These are phyloP conservation scores for Apiospora marii DNA, from an alignment of 2,329 filamentous ascomycete genomes.

Conservation along the genomic window DNA sequence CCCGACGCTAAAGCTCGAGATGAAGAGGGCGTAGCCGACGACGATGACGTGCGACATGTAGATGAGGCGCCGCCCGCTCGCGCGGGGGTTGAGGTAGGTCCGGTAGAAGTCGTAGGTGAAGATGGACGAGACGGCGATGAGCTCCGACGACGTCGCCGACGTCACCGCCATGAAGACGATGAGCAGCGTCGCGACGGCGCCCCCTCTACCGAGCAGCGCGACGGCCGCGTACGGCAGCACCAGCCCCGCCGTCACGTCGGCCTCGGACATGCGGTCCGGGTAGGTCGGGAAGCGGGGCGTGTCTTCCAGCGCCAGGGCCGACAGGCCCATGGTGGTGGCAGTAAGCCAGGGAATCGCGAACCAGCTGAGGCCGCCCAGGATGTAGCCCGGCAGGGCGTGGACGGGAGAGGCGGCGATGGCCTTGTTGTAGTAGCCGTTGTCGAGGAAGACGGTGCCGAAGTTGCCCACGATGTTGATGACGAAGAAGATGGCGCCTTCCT, in stretches of 20 bases:
- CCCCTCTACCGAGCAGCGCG: slow-evolving; percentile 81
- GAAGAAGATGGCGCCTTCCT: slow-evolving; percentile 87
- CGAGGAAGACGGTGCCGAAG: slow-evolving; percentile 84
- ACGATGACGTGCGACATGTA: slow-evolving; percentile 81
- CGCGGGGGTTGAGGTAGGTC: slow-evolving; percentile 82
- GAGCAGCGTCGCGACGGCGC: slow-evolving; percentile 79
- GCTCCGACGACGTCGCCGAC: slow-evolving; percentile 80
- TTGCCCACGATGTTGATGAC: slow-evolving; percentile 90
- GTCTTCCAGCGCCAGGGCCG: slow-evolving; percentile 80
- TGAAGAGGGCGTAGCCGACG: slow-evolving; percentile 73
- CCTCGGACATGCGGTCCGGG: slow-evolving; percentile 73
- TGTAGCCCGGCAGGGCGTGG: slow-evolving; percentile 86
- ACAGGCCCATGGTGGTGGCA: slow-evolving; percentile 87
- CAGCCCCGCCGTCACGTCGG: slow-evolving; percentile 82
- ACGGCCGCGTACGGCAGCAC: slow-evolving; percentile 88
- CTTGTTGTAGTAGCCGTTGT: slow-evolving; percentile 93
- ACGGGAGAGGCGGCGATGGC: slow-evolving; percentile 88
- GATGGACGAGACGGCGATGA: slow-evolving; percentile 89
- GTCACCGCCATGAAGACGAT: slow-evolving; percentile 93
- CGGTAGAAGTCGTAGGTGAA: slow-evolving; percentile 90
- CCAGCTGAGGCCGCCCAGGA: slow-evolving; percentile 86
- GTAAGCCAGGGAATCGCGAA: slow-evolving; percentile 89
- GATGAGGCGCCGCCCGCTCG: slow-evolving; percentile 79
- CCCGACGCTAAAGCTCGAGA: slow-evolving; percentile 80
- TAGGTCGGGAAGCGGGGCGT: slow-evolving; percentile 77